Evolutionary conservation across 2,329 filamentous ascomycete genomes (phyloP).

Genomic region (Nemania serpens): DNA sequence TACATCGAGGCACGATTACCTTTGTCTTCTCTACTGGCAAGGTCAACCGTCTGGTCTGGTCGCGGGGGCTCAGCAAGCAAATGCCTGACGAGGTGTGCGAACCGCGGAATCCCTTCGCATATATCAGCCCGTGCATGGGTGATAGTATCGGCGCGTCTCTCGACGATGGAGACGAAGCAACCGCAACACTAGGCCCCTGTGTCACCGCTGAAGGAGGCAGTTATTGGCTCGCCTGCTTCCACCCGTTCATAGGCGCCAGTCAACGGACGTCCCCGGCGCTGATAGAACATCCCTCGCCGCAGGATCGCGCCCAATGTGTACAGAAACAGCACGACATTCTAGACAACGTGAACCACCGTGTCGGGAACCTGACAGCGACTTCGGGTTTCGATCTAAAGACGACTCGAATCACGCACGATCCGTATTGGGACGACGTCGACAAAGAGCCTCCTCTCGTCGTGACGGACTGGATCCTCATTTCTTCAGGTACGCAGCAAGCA

Average conservation of each 20-base stretch:
- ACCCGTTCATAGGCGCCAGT: slow-evolving; percentile 49
- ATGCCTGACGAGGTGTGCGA: slow-evolving; percentile 49
- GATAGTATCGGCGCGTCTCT: slow-evolving; percentile 49
- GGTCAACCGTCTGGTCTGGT: slow-evolving; percentile 47
- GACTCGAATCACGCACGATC: slow-evolving; percentile 49
- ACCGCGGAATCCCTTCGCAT: slow-evolving; percentile 50
- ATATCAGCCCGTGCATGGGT: slow-evolving; percentile 50
- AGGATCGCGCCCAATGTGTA: slow-evolving; percentile 46
- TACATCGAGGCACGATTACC: slow-evolving; percentile 37
- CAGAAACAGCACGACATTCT: slow-evolving; percentile 46
- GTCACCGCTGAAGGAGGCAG: slow-evolving; percentile 44
- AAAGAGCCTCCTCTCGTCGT: slow-evolving; percentile 48
- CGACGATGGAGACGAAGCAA: slow-evolving; percentile 42
- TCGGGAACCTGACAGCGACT: slow-evolving; percentile 47
- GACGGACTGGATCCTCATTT: slow-evolving; percentile 51
- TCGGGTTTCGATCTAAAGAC: slow-evolving; percentile 50
- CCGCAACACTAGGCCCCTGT: slow-evolving; percentile 50
- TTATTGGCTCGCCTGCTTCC: slow-evolving; percentile 52
- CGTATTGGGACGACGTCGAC: slow-evolving; percentile 50
- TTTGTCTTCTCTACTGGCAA: slow-evolving; percentile 48
- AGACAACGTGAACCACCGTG: slow-evolving; percentile 35
- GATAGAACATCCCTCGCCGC: slow-evolving; percentile 49
- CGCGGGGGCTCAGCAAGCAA: slow-evolving; percentile 45
- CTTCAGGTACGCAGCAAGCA: slow-evolving; percentile 42
- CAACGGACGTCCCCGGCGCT: slow-evolving; percentile 36